These are phyloP conservation scores for Stagonosporopsis rhizophila DNA, from an alignment of 2,329 filamentous ascomycete species.

Conservation along the genomic window DNA sequence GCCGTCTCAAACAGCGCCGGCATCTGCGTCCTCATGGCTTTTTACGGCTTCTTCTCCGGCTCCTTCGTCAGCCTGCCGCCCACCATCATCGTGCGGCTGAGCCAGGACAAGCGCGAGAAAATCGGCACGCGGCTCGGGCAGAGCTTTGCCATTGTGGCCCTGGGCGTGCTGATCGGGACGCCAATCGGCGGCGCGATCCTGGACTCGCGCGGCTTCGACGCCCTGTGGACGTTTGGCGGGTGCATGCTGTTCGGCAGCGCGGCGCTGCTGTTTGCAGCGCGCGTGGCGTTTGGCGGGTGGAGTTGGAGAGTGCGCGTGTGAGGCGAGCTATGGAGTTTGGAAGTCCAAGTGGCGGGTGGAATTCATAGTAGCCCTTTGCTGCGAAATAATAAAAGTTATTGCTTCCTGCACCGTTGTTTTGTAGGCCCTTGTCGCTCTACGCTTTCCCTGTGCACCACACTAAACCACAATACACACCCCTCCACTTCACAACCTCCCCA, in stretches of 20 bases:
- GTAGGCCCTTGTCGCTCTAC: no score
- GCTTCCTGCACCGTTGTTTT: no score
- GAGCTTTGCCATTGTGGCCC: slow-evolving; percentile 59
- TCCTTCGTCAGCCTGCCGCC: slow-evolving; percentile 56
- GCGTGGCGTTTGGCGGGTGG: slow-evolving; percentile 37
- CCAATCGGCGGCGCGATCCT: slow-evolving; percentile 65
- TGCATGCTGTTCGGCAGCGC: slow-evolving; percentile 35
- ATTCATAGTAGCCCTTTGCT: no score
- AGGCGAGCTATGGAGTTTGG: neutral
- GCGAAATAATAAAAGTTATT: no score
- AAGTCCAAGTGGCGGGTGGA: no score
- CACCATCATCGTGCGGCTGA: slow-evolving; percentile 55
- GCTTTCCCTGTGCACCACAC: no score
- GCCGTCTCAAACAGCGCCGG: slow-evolving; percentile 41
- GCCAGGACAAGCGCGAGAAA: slow-evolving; percentile 51
- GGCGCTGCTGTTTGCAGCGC: slow-evolving; percentile 27
- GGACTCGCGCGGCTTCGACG: slow-evolving; percentile 51
- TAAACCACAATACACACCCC: no score
- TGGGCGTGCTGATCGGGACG: slow-evolving; percentile 63
- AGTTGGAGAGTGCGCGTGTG: slow-evolving; percentile 37
- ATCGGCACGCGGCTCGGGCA: slow-evolving; percentile 64
- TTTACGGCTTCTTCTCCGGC: slow-evolving; percentile 60
- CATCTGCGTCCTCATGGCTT: slow-evolving; percentile 52
- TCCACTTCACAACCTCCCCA: no score
- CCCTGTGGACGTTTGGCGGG: slow-evolving; percentile 56